Percentiles rank a stretch among this genome's conserved stretches.
Conservation (phyloP, 306 rosid species). For the Fagus sylvatica region DNA sequence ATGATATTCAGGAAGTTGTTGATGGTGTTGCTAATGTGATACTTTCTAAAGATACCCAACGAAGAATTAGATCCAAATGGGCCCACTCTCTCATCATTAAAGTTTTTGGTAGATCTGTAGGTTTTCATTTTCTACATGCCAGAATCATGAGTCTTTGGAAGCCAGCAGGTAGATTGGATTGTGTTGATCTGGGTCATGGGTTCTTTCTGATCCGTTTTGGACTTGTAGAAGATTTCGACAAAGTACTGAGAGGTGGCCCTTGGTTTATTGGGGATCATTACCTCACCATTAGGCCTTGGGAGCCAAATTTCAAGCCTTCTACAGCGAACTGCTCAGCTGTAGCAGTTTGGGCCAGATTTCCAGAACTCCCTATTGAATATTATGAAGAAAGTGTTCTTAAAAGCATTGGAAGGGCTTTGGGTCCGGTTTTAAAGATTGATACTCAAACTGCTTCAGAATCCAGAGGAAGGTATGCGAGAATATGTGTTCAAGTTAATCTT, state of each 20-base stretch:
- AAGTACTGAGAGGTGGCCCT: background rate
- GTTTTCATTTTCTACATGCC: background rate
- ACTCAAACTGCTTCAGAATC: too few species aligned
- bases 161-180: background rate
- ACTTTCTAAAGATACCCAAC: too few species aligned
- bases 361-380: background rate
- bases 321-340: background rate
- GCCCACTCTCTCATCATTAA: background rate
- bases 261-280: background rate
- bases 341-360: background rate
- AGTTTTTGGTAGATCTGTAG: background rate
- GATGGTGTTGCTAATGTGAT: too few species aligned
- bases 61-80: background rate
- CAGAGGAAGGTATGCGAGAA: fast-evolving
- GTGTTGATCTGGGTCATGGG: background rate
- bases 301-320: background rate
- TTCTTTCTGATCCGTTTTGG: background rate
- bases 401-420: too few species aligned
- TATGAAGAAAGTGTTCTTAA: too few species aligned
- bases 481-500: too few species aligned
- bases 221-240: background rate
- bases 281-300: background rate
- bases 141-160: background rate
- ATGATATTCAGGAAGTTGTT: too few species aligned
- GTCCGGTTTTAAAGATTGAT: too few species aligned